phyloP scores from a whole-genome alignment of 1,284 basidiomycete genomes.

The Fomitiporia mediterranea region DNA sequence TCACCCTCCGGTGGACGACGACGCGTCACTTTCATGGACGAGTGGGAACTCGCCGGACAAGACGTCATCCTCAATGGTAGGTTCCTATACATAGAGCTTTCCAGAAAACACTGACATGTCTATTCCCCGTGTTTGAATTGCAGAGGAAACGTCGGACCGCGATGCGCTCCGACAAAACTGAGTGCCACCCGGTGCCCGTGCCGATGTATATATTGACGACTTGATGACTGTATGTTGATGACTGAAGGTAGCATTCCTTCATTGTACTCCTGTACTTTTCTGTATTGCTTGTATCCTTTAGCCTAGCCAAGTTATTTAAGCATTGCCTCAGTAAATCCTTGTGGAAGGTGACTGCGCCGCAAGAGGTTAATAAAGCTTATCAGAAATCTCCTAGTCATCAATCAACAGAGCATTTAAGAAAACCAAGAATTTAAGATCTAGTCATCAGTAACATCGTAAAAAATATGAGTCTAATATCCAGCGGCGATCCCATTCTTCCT shows the following conservation, averaged over 20 bases:
- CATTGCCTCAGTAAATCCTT: no score
- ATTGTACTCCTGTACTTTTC: no score
- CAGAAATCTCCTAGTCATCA: background rate
- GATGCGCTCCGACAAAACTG: background rate
- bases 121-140: background rate
- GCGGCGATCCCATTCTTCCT: conserved; percentile 81
- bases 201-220: no score
- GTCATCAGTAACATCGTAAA: no score
- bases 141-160: background rate
- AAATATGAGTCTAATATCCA: conserved; percentile 48
- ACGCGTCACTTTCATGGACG: conserved; percentile 15
- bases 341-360: background rate
- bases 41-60: background rate
- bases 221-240: no score
- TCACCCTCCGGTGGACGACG: background rate
- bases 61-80: background rate
- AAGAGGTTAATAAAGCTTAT: background rate
- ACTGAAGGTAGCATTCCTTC: no score
- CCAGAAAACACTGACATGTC: conserved; percentile 3
- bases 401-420: no score
- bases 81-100: background rate
- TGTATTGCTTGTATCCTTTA: no score
- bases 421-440: no score
- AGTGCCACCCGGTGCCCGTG: no score
- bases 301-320: no score